Conservation (phyloP, 108 stramenopile species). For the Conticribra weissflogii region DNA sequence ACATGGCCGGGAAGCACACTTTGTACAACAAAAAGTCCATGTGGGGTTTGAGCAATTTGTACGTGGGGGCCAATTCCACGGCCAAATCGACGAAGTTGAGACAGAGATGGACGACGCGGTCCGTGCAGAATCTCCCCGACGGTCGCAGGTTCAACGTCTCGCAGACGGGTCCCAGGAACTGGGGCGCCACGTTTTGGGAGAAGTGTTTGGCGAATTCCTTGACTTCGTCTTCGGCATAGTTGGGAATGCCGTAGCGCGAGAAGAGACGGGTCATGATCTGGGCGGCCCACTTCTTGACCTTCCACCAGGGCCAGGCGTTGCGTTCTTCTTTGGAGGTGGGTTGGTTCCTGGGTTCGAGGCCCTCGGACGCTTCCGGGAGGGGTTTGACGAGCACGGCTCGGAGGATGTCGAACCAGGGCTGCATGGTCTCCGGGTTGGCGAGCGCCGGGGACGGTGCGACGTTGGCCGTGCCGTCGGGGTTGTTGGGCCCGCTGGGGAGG, state of each 20-base stretch:
- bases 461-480: conserved; percentile 58
- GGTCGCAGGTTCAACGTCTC: conserved; percentile 90
- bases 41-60: conserved; percentile 97
- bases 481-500: conserved; percentile 72
- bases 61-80: conserved; percentile 92
- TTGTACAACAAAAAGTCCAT: conserved; percentile 96
- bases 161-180: conserved; percentile 85
- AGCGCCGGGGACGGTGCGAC: conserved; percentile 50
- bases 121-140: conserved; percentile 92
- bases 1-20: conserved; percentile 95
- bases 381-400: conserved; percentile 69
- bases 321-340: conserved; percentile 87
- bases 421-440: conserved; percentile 76
- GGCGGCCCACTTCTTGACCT: conserved; percentile 97
- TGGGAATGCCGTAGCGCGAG: conserved; percentile 94
- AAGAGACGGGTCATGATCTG: conserved; percentile 94
- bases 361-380: conserved; percentile 77
- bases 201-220: conserved; percentile 93
- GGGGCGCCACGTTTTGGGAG: conserved; percentile 84
- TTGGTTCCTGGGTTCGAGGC: conserved; percentile 67
- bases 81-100: conserved; percentile 91
- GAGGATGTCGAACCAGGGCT: conserved; percentile 91
- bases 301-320: conserved; percentile 97
- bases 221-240: conserved; percentile 86
- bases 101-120: conserved; percentile 94